These are phyloP conservation scores for Neolentinus lepideus DNA, from an alignment of 1,284 basidiomycete genomes.

Conservation along the genomic window DNA sequence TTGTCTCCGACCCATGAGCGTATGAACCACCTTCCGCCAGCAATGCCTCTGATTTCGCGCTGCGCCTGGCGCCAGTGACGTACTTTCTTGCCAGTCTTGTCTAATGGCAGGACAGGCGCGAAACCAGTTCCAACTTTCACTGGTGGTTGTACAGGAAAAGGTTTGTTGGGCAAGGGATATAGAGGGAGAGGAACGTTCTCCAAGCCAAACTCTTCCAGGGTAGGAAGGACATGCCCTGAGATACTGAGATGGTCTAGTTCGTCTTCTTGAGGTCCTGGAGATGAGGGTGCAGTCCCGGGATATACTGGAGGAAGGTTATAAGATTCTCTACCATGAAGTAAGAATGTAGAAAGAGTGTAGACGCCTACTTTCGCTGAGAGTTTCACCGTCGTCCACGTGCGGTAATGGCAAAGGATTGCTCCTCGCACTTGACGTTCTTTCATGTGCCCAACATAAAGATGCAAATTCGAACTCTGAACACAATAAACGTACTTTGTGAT, in stretches of 20 bases:
- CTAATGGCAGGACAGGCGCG: conserved; percentile 56
- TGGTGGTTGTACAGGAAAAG: conserved; percentile 71
- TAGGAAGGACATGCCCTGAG: conserved; percentile 10
- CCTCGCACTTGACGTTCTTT: neutral
- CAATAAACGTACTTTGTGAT: conserved; percentile 28
- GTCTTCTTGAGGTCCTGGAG: conserved; percentile 27
- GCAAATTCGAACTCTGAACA: neutral
- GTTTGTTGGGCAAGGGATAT: conserved; percentile 70
- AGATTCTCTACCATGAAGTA: neutral
- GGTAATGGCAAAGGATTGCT: neutral
- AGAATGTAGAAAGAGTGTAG: neutral
- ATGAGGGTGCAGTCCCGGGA: conserved; percentile 36
- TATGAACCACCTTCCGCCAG: conserved; percentile 71
- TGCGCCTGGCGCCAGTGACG: conserved; percentile 66
- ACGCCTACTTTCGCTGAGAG: neutral
- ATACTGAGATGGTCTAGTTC: neutral
- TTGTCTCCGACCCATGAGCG: conserved; percentile 74
- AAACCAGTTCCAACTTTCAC: conserved; percentile 68
- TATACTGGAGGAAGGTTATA: conserved; percentile 21
- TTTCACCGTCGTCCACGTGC: neutral
- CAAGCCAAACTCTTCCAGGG: conserved; percentile 38
- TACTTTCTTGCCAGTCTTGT: conserved; percentile 49
- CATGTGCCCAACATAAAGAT: neutral
- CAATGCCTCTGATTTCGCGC: conserved; percentile 71
- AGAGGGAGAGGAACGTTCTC: conserved; percentile 56